These are phyloP conservation scores for Ophiostoma piceae DNA, from an alignment of 2,329 filamentous ascomycete species.

Conservation along the genomic window DNA sequence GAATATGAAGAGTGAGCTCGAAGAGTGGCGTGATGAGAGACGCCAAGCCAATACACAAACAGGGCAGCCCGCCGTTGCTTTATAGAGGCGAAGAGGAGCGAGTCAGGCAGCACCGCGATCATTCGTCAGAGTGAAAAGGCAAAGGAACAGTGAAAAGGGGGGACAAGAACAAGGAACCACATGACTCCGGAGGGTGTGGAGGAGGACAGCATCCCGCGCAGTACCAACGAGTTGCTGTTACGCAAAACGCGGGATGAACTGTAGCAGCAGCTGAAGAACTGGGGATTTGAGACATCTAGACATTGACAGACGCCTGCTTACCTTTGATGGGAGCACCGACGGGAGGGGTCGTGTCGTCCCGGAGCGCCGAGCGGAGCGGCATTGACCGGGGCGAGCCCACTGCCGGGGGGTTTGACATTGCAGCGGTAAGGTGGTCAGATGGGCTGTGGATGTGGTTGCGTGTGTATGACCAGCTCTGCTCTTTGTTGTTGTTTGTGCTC, in stretches of 20 bases:
- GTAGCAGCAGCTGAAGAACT: background rate
- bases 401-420: conserved; percentile 22
- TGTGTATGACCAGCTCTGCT: background rate
- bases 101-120: background rate
- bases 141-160: background rate
- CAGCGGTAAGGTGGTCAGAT: background rate
- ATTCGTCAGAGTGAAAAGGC: conserved; percentile 1
- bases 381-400: conserved; percentile 24
- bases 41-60: background rate
- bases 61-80: background rate
- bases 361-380: conserved; percentile 41
- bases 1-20: background rate
- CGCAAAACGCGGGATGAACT: background rate
- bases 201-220: conserved; percentile 8
- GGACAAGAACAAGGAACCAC: background rate
- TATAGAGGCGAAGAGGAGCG: background rate
- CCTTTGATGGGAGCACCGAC: conserved; percentile 25
- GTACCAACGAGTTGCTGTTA: background rate
- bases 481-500: background rate
- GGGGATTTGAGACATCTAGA: background rate
- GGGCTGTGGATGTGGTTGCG: background rate
- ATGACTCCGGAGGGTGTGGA: conserved; percentile 1
- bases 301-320: background rate
- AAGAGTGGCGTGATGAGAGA: background rate
- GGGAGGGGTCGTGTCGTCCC: conserved; percentile 27